Evolutionary conservation across 2,329 filamentous ascomycete species (phyloP).

Genomic region (Mycocentrospora acerina): DNA sequence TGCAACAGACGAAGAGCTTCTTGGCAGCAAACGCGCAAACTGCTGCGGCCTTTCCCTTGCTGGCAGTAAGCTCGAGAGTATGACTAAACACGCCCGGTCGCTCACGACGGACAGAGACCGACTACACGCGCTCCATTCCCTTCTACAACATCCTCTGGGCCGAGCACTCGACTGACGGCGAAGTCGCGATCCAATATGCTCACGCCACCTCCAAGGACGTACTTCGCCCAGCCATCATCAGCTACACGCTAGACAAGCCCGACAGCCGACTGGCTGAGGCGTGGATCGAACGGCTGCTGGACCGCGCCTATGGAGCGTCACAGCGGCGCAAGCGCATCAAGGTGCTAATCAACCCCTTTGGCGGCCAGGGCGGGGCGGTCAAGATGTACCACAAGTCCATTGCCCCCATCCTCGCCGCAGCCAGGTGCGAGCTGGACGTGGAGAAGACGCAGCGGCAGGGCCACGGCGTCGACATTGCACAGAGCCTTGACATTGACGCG

Average conservation of each 20-base stretch:
- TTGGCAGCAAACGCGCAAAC: slow-evolving; percentile 50
- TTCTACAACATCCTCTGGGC: slow-evolving; percentile 87
- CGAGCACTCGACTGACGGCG: slow-evolving; percentile 58
- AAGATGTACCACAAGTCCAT: slow-evolving; percentile 74
- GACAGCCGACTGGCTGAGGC: slow-evolving; percentile 51
- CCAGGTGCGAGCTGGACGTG: slow-evolving; percentile 73
- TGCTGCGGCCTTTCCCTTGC: slow-evolving; percentile 59
- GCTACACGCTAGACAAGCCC: slow-evolving; percentile 60
- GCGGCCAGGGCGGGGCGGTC: slow-evolving; percentile 75
- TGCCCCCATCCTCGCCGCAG: slow-evolving; percentile 79
- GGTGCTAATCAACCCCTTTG: slow-evolving; percentile 87
- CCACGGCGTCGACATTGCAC: slow-evolving; percentile 76
- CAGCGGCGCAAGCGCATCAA: slow-evolving; percentile 76
- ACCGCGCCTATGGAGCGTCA: slow-evolving; percentile 68
- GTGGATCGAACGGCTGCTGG: slow-evolving; percentile 68
- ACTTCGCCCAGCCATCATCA: slow-evolving; percentile 62
- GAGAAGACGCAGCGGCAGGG: slow-evolving; percentile 70
- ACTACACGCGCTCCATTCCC: slow-evolving; percentile 63
- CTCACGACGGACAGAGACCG: slow-evolving; percentile 41
- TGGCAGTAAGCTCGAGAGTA: slow-evolving; percentile 43
- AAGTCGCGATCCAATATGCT: slow-evolving; percentile 74
- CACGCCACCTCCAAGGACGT: slow-evolving; percentile 56
- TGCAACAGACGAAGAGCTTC: slow-evolving; percentile 54
- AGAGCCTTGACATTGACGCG: slow-evolving; percentile 72
- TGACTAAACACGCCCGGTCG: background rate